Percentiles rank a stretch among this genome's conserved stretches.
Conservation (phyloP, 805 yeast genomes). For the Candida anglica region DNA sequence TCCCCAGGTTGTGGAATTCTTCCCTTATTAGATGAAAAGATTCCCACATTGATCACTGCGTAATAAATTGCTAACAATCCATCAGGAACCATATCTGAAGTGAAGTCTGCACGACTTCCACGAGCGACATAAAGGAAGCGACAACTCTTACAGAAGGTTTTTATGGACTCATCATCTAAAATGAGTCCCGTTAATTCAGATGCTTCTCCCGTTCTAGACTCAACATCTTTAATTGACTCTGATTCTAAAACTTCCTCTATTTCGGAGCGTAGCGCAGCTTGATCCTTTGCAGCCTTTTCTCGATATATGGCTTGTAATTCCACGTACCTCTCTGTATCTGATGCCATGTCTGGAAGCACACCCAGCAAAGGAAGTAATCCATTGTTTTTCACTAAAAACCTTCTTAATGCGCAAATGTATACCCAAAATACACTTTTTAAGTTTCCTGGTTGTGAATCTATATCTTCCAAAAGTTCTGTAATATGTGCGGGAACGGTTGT, state of each 20-base stretch:
- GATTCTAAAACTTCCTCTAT: constrained; percentile 1
- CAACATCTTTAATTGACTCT: constrained; percentile 24
- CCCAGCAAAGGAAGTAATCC: constrained; percentile 68
- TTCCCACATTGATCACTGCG: constrained; percentile 35
- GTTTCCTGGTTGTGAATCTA: neutral
- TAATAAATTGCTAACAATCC: constrained; percentile 33
- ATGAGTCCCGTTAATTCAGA: constrained; percentile 24
- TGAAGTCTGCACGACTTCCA: constrained; percentile 33
- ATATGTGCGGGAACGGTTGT: constrained; percentile 30
- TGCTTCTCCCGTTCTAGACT: too few species aligned
- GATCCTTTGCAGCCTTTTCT: constrained; percentile 51
- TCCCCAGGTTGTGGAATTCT: constrained; percentile 17
- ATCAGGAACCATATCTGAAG: constrained; percentile 10
- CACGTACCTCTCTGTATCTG: constrained; percentile 63
- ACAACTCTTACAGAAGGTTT: constrained; percentile 60
- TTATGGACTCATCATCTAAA: constrained; percentile 31
- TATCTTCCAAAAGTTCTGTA: constrained; percentile 16
- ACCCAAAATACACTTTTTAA: constrained; percentile 53
- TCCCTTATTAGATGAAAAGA: constrained; percentile 12
- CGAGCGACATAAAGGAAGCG: constrained; percentile 46
- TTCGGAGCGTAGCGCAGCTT: constrained; percentile 20
- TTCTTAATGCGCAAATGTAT: constrained; percentile 48
- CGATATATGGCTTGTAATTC: constrained; percentile 55
- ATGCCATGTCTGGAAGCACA: constrained; percentile 82
- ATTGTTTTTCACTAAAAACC: constrained; percentile 37